These are phyloP conservation scores for Verticillium tricorpus DNA, from an alignment of 2,329 filamentous ascomycete species.

Conservation along the genomic window DNA sequence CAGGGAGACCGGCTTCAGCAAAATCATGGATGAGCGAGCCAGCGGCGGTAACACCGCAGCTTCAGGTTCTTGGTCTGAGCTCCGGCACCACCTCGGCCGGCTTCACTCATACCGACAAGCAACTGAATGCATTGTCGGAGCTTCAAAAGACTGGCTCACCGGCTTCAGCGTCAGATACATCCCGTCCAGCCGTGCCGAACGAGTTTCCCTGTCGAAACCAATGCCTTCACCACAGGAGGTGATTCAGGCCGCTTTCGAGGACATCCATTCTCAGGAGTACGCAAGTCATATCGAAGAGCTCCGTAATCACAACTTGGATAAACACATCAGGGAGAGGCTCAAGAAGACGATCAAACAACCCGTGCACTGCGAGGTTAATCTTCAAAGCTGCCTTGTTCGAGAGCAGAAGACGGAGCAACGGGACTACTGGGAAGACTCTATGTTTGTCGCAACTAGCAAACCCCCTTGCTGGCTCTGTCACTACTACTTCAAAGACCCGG, in stretches of 20 bases:
- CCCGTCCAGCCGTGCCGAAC: background rate
- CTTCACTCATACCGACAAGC: constrained; percentile 18
- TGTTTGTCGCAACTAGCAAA: constrained; percentile 17
- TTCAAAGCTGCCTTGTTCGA: no score
- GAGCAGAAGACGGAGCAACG: no score
- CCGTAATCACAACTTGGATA: no score
- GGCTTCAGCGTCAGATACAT: constrained; percentile 21
- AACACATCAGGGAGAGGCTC: no score
- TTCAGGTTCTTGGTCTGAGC: constrained; percentile 18
- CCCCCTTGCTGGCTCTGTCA: constrained; percentile 16
- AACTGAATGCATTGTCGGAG: constrained; percentile 13
- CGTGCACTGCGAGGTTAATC: no score
- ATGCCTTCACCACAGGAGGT: no score
- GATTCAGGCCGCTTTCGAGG: no score
- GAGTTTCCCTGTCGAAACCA: no score
- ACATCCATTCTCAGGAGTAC: no score
- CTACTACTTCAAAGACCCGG: constrained; percentile 13
- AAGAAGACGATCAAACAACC: no score
- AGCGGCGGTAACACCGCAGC: background rate
- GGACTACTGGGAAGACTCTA: constrained; percentile 8
- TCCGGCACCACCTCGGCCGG: constrained; percentile 22
- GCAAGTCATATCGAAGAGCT: no score
- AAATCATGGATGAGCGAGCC: background rate
- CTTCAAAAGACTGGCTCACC: constrained; percentile 19
- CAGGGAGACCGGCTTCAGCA: constrained; percentile 1